A percentile compares a stretch with the other conserved stretches of the same genome.
phyloP scores from a whole-genome alignment of 345 rosid genomes.

The Rhodamnia rubescens region DNA sequence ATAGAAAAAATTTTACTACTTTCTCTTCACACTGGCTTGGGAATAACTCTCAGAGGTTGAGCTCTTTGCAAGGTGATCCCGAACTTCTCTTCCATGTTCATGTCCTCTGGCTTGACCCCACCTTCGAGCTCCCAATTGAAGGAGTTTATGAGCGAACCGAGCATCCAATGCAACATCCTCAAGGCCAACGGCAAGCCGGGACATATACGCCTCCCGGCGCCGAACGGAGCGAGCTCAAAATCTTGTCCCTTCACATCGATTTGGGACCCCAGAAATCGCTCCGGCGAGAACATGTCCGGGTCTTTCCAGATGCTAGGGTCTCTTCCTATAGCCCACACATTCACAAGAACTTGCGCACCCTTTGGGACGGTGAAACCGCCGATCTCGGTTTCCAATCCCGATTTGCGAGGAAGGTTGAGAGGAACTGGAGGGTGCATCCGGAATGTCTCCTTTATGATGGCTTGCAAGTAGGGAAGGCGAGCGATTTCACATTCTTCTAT shows the following conservation, averaged over 20 bases:
- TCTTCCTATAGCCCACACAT: constrained; percentile 40
- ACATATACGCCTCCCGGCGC: constrained; percentile 35
- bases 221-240: constrained; percentile 35
- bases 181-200: constrained; percentile 33
- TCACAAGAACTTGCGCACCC: constrained; percentile 31
- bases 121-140: constrained; percentile 35
- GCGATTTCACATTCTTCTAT: constrained; percentile 23
- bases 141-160: constrained; percentile 24
- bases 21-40: not conserved
- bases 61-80: constrained; percentile 23
- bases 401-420: constrained; percentile 23
- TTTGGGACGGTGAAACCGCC: constrained; percentile 23
- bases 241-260: constrained; percentile 24
- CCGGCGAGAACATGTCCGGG: constrained; percentile 20
- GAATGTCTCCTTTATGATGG: constrained; percentile 41
- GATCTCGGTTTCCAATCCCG: constrained; percentile 14
- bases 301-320: constrained; percentile 29
- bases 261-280: constrained; percentile 26
- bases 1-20: not conserved
- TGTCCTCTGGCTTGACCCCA: constrained; percentile 8
- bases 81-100: constrained; percentile 30
- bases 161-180: constrained; percentile 23
- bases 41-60: constrained; percentile 17
- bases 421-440: constrained; percentile 36
- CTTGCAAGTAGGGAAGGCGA: constrained; percentile 33